Conservation (phyloP, 805 yeast genomes). For the Pichia manshurica region DNA sequence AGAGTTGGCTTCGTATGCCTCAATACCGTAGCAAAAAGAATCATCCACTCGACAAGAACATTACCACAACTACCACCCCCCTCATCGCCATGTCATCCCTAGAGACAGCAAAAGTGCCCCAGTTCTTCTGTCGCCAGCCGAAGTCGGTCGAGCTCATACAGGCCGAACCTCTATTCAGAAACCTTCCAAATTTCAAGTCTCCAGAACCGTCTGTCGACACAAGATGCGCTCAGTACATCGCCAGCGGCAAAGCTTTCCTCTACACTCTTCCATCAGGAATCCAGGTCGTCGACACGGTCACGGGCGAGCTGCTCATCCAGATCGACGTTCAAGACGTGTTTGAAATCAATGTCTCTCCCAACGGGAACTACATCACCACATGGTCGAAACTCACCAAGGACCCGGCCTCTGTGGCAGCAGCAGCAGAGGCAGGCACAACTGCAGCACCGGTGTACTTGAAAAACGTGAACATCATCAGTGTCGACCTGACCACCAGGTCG, state of each 20-base stretch:
- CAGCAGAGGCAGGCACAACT: constrained; percentile 38
- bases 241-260: constrained; percentile 64
- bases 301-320: constrained; percentile 41
- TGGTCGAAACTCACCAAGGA: constrained; percentile 81
- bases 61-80: too few species aligned
- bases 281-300: constrained; percentile 48
- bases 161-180: constrained; percentile 38
- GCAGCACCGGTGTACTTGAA: constrained; percentile 70
- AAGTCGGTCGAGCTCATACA: constrained; percentile 48
- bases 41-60: too few species aligned
- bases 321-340: constrained; percentile 62
- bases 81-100: constrained; percentile 1
- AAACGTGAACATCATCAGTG: constrained; percentile 73
- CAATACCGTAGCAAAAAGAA: too few species aligned
- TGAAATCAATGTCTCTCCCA: constrained; percentile 85
- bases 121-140: constrained; percentile 44
- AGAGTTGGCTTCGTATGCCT: too few species aligned
- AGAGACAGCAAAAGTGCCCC: constrained; percentile 19
- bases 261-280: constrained; percentile 64
- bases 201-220: constrained; percentile 38
- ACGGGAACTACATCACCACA: constrained; percentile 72
- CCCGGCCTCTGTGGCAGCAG: background rate
- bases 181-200: constrained; percentile 26
- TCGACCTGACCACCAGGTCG: constrained; percentile 26
- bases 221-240: constrained; percentile 60